These are phyloP conservation scores for Primulina eburnea DNA, from an alignment of 257 asterid species.

Conservation along the genomic window DNA sequence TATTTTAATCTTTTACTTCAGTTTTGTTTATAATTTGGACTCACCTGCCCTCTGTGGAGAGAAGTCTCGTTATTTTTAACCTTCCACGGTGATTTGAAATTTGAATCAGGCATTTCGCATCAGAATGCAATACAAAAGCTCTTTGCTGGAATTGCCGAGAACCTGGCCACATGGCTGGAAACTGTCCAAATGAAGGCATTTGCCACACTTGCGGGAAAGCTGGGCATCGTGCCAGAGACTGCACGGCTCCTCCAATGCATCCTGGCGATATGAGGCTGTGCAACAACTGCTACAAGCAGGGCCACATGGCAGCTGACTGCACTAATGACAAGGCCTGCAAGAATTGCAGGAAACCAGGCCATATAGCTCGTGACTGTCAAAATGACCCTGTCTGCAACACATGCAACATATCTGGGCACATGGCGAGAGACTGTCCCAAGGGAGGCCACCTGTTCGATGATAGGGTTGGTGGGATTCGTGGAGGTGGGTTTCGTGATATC, in stretches of 20 bases:
- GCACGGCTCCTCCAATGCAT: conserved; percentile 48
- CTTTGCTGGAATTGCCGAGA: conserved; percentile 89
- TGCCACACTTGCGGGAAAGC: conserved; percentile 85
- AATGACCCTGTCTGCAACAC: conserved; percentile 67
- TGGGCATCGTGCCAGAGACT: conserved; percentile 75
- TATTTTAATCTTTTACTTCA: neutral
- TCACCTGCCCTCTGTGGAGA: neutral
- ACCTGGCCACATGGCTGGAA: conserved; percentile 81
- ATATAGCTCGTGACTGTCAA: conserved; percentile 66
- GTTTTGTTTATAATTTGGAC: neutral
- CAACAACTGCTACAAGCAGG: conserved; percentile 83
- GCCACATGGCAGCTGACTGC: conserved; percentile 71
- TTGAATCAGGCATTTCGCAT: conserved; percentile 64
- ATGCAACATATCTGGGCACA: conserved; percentile 68
- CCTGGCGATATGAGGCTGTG: conserved; percentile 78
- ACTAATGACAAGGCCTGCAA: conserved; percentile 81
- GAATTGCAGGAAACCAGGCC: conserved; percentile 75
- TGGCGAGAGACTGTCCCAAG: conserved; percentile 76
- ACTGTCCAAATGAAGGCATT: conserved; percentile 74
- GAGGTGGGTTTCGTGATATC: conserved; percentile 52
- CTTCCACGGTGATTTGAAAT: conserved; percentile 17
- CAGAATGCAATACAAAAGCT: conserved; percentile 74
- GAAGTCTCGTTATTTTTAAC: conserved; percentile 19
- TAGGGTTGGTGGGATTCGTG: conserved; percentile 52
- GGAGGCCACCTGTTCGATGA: conserved; percentile 40